Conservation (phyloP, 2,329 filamentous ascomycete genomes). For the Podosphaera leucotricha region DNA sequence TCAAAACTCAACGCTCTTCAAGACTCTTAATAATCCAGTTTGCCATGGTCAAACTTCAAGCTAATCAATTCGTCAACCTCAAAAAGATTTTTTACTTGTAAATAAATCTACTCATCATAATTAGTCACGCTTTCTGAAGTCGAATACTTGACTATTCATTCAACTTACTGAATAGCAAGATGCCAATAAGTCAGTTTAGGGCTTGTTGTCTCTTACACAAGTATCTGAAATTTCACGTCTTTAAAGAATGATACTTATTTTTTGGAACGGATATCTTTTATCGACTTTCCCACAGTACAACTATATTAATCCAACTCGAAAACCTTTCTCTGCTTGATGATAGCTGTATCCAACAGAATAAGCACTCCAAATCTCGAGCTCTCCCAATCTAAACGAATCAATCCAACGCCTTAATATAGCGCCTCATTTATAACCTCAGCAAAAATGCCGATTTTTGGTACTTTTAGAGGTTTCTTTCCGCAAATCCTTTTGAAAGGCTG, state of each 20-base stretch:
- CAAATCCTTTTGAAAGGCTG: constrained; percentile 31
- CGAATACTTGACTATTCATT: too few species aligned
- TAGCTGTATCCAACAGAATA: not conserved
- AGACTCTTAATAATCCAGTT: too few species aligned
- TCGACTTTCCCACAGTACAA: not conserved
- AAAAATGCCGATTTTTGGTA: constrained; percentile 18
- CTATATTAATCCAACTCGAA: not conserved
- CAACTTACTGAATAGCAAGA: too few species aligned
- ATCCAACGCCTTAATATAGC: constrained; percentile 1
- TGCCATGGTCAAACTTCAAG: too few species aligned
- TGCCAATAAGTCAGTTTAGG: too few species aligned
- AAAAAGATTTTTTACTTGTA: too few species aligned
- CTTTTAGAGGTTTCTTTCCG: constrained; percentile 30
- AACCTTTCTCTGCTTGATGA: not conserved
- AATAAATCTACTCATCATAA: too few species aligned
- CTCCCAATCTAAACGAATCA: not conserved
- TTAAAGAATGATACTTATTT: too few species aligned
- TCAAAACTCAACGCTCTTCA: too few species aligned
- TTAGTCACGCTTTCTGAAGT: too few species aligned
- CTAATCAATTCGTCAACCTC: too few species aligned
- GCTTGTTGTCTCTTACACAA: too few species aligned
- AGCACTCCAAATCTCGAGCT: not conserved
- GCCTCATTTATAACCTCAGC: constrained; percentile 55
- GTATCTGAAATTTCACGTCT: not conserved
- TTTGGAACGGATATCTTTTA: not conserved